Base-by-base conservation (phyloP, 192 early-diverging fungal species). In the Backusella luteola region DNA sequence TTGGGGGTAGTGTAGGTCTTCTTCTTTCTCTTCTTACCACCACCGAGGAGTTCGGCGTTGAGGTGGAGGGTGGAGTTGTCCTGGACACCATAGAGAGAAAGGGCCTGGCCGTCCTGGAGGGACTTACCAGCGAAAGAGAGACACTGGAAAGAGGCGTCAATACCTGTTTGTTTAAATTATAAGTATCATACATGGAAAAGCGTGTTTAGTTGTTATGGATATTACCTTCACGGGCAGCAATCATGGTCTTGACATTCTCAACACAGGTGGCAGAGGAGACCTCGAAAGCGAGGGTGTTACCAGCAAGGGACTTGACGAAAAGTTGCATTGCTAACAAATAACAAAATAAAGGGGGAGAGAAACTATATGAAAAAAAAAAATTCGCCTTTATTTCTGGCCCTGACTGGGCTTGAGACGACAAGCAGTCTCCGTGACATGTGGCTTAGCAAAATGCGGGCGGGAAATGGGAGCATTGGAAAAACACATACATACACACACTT, bases 1-100 rank as follows among this genome's bases (percentile, higher is more conserved):
- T 99, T 98, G 87, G 98, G 98, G 76, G 98, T 99, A 79, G 97
- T 99, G 93, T 99, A 98, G 76, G 91, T 94, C 97, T 99, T 99
- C 96, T 99, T 99, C 93, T 98, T 99, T 80, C 95, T 91, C 94
- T 99, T 98, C 94, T 99, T 98, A 87, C 86, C 96, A 90, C 93
- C 94, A 91, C 93, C 94, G 74, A 90, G 81, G 42, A 92, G 84
- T 77, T 91, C 88, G 72, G 89, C 85, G 44, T 91, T 90, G 11
- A 93, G 85, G 84, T 93, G 91, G n/a, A 93, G 81, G 67, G 92
- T 93, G 29, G 88, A 90, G 82, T 92, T 90, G 73, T 92, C 90
- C 76, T 92, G 86, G 76, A 93, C 88, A 80, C 80, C 80, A 71
- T 87, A 88, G 67, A 85, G 72, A 53, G 84, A 66, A 17, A 89